These are phyloP conservation scores for Clarireedia paspali DNA, from an alignment of 2,329 filamentous ascomycete genomes.

Conservation along the genomic window DNA sequence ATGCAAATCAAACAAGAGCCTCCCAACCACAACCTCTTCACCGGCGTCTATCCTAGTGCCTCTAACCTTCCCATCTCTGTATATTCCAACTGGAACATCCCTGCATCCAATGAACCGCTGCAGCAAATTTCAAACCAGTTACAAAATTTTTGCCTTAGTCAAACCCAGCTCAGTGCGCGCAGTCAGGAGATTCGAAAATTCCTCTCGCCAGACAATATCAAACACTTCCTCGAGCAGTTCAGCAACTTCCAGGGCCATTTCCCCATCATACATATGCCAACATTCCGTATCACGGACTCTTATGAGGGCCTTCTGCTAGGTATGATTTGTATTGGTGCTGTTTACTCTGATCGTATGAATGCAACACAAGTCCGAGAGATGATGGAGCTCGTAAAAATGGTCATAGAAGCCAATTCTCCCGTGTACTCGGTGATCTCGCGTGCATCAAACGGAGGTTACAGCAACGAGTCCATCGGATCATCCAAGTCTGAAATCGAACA, in stretches of 20 bases:
- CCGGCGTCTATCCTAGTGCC: conserved; percentile 18
- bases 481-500: conserved; percentile 50
- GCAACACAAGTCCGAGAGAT: conserved; percentile 57
- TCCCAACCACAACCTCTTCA: conserved; percentile 46
- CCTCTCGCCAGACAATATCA: conserved; percentile 60
- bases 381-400: conserved; percentile 54
- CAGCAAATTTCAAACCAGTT: conserved; percentile 48
- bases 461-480: conserved; percentile 31
- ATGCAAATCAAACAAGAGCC: conserved; percentile 60
- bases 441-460: conserved; percentile 32
- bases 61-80: conserved; percentile 22
- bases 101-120: conserved; percentile 38
- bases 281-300: conserved; percentile 58
- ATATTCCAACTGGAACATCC: conserved; percentile 35
- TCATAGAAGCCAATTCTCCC: conserved; percentile 48
- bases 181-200: conserved; percentile 44
- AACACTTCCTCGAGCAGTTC: conserved; percentile 64
- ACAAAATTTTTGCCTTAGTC: conserved; percentile 49
- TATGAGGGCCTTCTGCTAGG: conserved; percentile 60
- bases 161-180: conserved; percentile 47
- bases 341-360: conserved; percentile 59
- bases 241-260: conserved; percentile 68
- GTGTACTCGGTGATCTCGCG: conserved; percentile 41
- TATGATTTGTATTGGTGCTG: conserved; percentile 67
- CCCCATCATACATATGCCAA: conserved; percentile 63